Conservation (phyloP, 164 flowering plant species). For the Chloranthus sessilifolius region DNA sequence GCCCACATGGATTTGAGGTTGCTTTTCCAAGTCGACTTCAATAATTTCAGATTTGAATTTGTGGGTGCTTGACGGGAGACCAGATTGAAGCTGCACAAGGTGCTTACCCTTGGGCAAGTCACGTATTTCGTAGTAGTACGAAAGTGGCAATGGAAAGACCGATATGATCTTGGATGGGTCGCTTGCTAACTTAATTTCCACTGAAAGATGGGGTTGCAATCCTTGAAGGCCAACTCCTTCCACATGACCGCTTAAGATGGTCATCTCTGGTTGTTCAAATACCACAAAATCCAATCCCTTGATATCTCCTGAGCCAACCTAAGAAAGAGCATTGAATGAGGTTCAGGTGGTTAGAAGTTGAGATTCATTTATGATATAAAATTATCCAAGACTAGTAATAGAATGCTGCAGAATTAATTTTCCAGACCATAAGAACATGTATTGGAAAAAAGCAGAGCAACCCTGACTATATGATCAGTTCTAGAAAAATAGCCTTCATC, state of each 20-base stretch:
- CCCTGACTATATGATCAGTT: no score
- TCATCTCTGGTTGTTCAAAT: constrained; percentile 85
- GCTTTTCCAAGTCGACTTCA: constrained; percentile 78
- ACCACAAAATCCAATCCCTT: constrained; percentile 73
- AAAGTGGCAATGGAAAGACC: constrained; percentile 71
- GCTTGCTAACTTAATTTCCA: constrained; percentile 75
- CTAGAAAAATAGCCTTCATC: no score
- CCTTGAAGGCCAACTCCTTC: constrained; percentile 58
- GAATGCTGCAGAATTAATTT: no score
- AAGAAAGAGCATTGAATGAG: constrained; percentile 11
- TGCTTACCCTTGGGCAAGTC: constrained; percentile 73
- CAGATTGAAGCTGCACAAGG: constrained; percentile 65
- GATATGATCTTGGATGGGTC: constrained; percentile 65
- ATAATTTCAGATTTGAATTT: constrained; percentile 72
- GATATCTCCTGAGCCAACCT: constrained; percentile 80
- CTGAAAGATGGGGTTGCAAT: constrained; percentile 56
- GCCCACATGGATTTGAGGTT: constrained; percentile 73
- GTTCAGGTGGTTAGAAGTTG: no score
- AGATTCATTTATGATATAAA: no score
- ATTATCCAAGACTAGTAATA: no score
- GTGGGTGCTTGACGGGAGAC: constrained; percentile 41
- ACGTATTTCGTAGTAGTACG: constrained; percentile 81
- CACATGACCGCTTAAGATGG: constrained; percentile 83
- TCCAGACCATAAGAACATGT: no score
- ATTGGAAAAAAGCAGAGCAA: no score